Evolutionary conservation across 805 yeast species (phyloP).

Genomic region (Saccharomyces paradoxus): DNA sequence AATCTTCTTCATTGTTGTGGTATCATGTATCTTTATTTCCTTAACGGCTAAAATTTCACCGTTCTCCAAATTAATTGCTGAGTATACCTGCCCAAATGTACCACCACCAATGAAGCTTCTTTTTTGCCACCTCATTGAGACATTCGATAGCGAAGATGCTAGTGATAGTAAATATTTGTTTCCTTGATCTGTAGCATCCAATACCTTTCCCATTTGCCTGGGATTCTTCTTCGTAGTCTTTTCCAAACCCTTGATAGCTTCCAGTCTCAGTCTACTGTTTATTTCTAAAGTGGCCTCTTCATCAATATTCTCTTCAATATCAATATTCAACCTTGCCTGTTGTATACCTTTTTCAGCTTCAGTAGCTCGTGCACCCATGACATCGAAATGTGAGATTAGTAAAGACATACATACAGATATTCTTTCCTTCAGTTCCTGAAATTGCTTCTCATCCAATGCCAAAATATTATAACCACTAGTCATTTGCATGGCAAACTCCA

Average conservation of each 20-base stretch:
- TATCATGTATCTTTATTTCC: slow-evolving; percentile 84
- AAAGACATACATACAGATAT: slow-evolving; percentile 93
- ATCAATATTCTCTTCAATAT: slow-evolving; percentile 39
- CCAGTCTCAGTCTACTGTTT: slow-evolving; percentile 60
- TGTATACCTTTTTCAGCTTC: slow-evolving; percentile 41
- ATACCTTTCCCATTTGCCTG: slow-evolving; percentile 68
- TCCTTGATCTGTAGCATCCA: slow-evolving; percentile 81
- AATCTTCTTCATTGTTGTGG: slow-evolving; percentile 72
- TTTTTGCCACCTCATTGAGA: slow-evolving; percentile 95
- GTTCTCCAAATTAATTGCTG: slow-evolving; percentile 85
- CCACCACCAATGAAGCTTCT: slow-evolving; percentile 92
- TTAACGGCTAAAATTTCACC: slow-evolving; percentile 97
- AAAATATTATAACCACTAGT: slow-evolving; percentile 84
- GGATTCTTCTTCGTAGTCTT: slow-evolving; percentile 36
- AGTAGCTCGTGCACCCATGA: slow-evolving; percentile 91
- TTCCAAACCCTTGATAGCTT: slow-evolving; percentile 58
- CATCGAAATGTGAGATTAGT: slow-evolving; percentile 90
- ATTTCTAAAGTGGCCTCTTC: slow-evolving; percentile 47
- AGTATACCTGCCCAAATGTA: slow-evolving; percentile 87
- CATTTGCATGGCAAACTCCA: slow-evolving; percentile 93
- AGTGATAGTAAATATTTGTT: slow-evolving; percentile 78
- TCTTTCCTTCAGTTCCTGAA: slow-evolving; percentile 59
- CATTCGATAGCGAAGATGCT: slow-evolving; percentile 82
- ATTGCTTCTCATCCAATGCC: slow-evolving; percentile 70
- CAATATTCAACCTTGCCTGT: slow-evolving; percentile 28